Evolutionary conservation across 2,329 filamentous ascomycete genomes (phyloP).

Genomic region (Orbilia quercus): DNA sequence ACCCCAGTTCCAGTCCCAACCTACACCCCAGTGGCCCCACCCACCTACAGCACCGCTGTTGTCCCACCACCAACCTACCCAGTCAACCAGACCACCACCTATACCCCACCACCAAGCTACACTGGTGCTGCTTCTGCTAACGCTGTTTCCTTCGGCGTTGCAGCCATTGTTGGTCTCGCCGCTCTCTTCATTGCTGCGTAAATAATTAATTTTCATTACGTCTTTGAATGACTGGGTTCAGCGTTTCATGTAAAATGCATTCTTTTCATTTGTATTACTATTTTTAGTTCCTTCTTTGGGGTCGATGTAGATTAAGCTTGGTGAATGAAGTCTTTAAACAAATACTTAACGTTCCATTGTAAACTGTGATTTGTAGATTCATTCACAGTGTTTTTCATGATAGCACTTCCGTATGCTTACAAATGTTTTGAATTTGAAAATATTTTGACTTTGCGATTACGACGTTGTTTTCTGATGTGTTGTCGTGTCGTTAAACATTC

Average conservation of each 20-base stretch:
- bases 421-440: not conserved
- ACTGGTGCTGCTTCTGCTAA: constrained; percentile 54
- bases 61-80: constrained; percentile 21
- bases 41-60: constrained; percentile 8
- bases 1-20: constrained; percentile 8
- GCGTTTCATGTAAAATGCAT: constrained; percentile 56
- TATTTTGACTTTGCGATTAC: constrained; percentile 3
- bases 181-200: constrained; percentile 56
- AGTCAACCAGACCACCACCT: constrained; percentile 40
- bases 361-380: not conserved
- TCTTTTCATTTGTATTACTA: constrained; percentile 56
- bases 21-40: constrained; percentile 14
- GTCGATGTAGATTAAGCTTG: constrained; percentile 56
- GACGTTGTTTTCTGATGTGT: too few relatives aligned
- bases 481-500: not conserved
- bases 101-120: constrained; percentile 54
- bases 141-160: constrained; percentile 54
- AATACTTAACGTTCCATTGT: not conserved
- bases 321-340: constrained; percentile 48
- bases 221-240: constrained; percentile 56
- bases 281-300: constrained; percentile 54
- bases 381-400: too few relatives aligned
- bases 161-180: constrained; percentile 51
- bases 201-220: constrained; percentile 52
- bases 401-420: too few relatives aligned